Evolutionary conservation across 148 eudicot genomes (phyloP), one percentile per base, ranked within the genome.

Genomic region (Fagopyrum tataricum): DNA sequence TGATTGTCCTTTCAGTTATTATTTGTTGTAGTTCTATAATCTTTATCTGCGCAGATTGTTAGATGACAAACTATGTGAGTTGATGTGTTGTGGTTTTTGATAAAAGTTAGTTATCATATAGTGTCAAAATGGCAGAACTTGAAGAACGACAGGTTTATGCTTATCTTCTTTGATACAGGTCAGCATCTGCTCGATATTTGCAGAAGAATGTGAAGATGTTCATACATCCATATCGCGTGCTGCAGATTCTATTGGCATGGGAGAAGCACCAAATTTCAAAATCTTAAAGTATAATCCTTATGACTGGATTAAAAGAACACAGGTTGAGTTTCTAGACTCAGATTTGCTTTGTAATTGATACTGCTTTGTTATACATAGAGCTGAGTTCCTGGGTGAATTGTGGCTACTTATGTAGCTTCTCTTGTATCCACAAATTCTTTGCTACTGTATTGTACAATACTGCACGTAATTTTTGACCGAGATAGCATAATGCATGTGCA

Each of bases 191-290:
- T 89, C 96, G 68, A 88, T 88, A 73, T 94, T 88, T 80, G 12
- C 82, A 11, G 85, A 84, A 12, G 85, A 84, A 70, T 53, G 76
- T 74, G 81, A 82, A 73, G 96, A 94, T 82, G 89, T 94, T 77
- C 73, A 79, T 44, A 71, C 84, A 66, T 83, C 89, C 87, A 85
- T 94, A 81, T 79, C 84, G 70, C 84, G 44, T 77, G 98, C 98
- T 68, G 91, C 90, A n/a, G 84, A 88, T 75, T 91, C 98, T 10
- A 84, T 91, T 71, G 97, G 97, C 74, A 84, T 94, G 85, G 87
- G 80, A 73, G 84, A 87, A 78, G 80, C 76, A 70, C 98, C 98
- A 47, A 74, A 21, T 72, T 94, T 85, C 84, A 80, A 91, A 78
- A 85, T 91, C 62, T 78, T 81, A 24, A 83, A 80, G 79, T 85